Conservation (phyloP, 2,329 filamentous ascomycete genomes). For the Teratosphaeria viscida region DNA sequence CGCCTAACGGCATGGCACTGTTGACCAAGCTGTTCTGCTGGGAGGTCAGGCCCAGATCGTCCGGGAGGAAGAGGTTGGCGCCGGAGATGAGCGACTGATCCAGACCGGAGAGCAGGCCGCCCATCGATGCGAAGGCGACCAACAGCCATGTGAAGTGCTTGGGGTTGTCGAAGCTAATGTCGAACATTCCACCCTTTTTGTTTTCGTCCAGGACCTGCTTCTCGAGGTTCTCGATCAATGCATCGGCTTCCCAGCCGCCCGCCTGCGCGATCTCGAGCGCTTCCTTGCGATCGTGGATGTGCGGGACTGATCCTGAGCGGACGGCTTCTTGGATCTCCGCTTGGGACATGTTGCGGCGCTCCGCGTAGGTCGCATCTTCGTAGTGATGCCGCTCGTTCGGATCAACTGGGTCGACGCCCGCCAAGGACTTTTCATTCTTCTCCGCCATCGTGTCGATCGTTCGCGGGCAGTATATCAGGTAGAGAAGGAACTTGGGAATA, state of each 20-base stretch:
- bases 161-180: constrained; percentile 51
- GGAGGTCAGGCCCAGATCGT: constrained; percentile 43
- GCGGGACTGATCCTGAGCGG: constrained; percentile 20
- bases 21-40: constrained; percentile 57
- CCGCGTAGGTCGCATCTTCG: constrained; percentile 12
- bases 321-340: constrained; percentile 19
- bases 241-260: constrained; percentile 35
- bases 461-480: not conserved
- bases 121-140: constrained; percentile 64
- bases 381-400: constrained; percentile 8
- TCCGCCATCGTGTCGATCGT: not conserved
- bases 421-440: constrained; percentile 1
- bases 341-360: constrained; percentile 13
- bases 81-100: constrained; percentile 65
- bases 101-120: constrained; percentile 59
- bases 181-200: constrained; percentile 36
- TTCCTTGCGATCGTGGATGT: constrained; percentile 17
- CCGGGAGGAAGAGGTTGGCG: constrained; percentile 56
- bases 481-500: not conserved
- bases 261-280: constrained; percentile 23
- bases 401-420: not conserved
- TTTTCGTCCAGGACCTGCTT: constrained; percentile 27
- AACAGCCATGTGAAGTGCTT: constrained; percentile 57
- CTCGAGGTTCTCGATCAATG: constrained; percentile 33
- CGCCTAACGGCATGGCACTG: constrained; percentile 60